These are phyloP conservation scores for Trichophyton simii DNA, from an alignment of 2,329 filamentous ascomycete species.

Conservation along the genomic window DNA sequence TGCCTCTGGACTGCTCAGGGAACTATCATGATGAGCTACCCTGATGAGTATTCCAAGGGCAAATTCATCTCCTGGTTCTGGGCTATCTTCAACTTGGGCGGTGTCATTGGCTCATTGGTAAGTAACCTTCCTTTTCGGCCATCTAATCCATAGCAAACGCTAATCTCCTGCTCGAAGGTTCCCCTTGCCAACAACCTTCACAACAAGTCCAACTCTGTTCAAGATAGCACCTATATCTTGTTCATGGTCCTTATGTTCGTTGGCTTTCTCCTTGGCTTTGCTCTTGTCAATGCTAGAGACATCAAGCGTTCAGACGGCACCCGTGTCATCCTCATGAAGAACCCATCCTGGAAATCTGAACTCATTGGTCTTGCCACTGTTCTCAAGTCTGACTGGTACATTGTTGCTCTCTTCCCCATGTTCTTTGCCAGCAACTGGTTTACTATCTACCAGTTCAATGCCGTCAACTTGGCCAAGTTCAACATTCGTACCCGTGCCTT, in stretches of 20 bases:
- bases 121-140: constrained; percentile 16
- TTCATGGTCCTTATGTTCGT: constrained; percentile 69
- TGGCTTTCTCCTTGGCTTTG: constrained; percentile 57
- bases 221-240: constrained; percentile 72
- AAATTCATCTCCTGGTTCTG: constrained; percentile 85
- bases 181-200: constrained; percentile 37
- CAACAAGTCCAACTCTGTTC: constrained; percentile 28
- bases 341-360: constrained; percentile 75
- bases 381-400: constrained; percentile 56
- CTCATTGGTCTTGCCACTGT: constrained; percentile 63
- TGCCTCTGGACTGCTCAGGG: constrained; percentile 41
- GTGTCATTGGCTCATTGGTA: constrained; percentile 67
- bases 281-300: constrained; percentile 57
- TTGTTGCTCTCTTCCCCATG: constrained; percentile 67
- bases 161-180: constrained; percentile 19
- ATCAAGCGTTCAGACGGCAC: constrained; percentile 67
- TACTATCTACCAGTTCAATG: constrained; percentile 67
- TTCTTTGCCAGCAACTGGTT: constrained; percentile 72
- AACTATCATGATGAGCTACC: constrained; percentile 62
- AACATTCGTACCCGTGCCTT: constrained; percentile 62
- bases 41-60: constrained; percentile 67
- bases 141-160: neutral
- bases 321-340: constrained; percentile 76
- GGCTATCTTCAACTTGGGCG: constrained; percentile 89
- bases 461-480: constrained; percentile 58